Percentiles rank a stretch among this genome's conserved stretches.
Evolutionary conservation across 108 stramenopile species (phyloP).

Genomic region (Cyclotella atomus): DNA sequence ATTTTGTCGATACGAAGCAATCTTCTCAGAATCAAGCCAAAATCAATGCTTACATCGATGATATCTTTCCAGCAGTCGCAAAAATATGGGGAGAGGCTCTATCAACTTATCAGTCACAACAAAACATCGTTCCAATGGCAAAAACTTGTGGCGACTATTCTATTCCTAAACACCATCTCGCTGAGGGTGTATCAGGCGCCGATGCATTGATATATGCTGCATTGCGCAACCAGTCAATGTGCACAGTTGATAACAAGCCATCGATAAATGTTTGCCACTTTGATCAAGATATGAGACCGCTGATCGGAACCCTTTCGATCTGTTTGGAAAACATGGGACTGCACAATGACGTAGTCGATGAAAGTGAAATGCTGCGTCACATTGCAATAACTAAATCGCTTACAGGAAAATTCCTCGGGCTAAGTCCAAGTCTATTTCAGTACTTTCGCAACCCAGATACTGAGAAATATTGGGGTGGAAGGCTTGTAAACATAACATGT

Average conservation of each 20-base stretch:
- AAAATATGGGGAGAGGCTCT: conserved; percentile 27
- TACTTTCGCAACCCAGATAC: conserved; percentile 44
- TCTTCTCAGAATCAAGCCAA: conserved; percentile 27
- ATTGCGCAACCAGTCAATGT: conserved; percentile 16
- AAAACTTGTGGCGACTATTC: conserved; percentile 16
- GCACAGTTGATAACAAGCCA: conserved; percentile 24
- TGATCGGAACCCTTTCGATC: conserved; percentile 37
- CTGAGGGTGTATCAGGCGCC: conserved; percentile 33
- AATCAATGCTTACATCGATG: conserved; percentile 25
- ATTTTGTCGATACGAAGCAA: conserved; percentile 25
- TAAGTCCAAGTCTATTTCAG: conserved; percentile 36
- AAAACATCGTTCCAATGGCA: conserved; percentile 25
- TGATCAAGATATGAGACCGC: conserved; percentile 44
- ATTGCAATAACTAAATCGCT: conserved; percentile 24
- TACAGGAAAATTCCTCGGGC: conserved; percentile 44
- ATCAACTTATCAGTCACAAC: conserved; percentile 10
- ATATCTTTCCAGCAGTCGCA: conserved; percentile 35
- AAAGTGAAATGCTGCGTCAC: conserved; percentile 33
- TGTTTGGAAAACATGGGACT: conserved; percentile 37
- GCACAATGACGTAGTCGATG: conserved; percentile 13
- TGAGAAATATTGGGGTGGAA: conserved; percentile 34
- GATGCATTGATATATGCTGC: conserved; percentile 43
- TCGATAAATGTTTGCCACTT: conserved; percentile 37
- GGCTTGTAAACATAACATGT: conserved; percentile 27
- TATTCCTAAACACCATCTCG: conserved; percentile 28